These are phyloP conservation scores for Aurifilum marmelostoma DNA, from an alignment of 2,329 filamentous ascomycete species.

Conservation along the genomic window DNA sequence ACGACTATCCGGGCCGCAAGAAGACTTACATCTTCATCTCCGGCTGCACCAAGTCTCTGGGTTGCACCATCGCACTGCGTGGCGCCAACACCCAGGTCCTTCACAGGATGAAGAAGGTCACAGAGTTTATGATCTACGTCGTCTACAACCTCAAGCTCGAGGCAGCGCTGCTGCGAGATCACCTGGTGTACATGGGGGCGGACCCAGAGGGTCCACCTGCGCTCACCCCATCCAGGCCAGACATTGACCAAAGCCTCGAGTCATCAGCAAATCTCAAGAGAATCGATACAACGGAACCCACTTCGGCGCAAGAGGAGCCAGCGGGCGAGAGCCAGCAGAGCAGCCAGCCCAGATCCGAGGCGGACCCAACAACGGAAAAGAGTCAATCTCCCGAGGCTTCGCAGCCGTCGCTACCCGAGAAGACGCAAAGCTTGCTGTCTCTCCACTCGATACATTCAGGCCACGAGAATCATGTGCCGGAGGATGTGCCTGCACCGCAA, in stretches of 20 bases:
- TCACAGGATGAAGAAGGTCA: constrained; percentile 84
- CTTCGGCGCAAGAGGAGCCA: constrained; percentile 14
- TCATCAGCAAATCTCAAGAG: constrained; percentile 21
- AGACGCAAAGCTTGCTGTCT: constrained; percentile 38
- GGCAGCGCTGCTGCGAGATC: constrained; percentile 90
- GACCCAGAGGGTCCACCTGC: constrained; percentile 69
- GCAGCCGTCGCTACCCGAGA: constrained; percentile 30
- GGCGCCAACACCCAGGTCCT: constrained; percentile 75
- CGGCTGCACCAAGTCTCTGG: constrained; percentile 84
- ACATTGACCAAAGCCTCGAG: constrained; percentile 22
- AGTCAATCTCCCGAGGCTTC: constrained; percentile 30
- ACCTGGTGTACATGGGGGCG: constrained; percentile 54
- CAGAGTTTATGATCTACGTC: constrained; percentile 98
- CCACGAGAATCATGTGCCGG: constrained; percentile 63
- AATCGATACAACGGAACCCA: constrained; percentile 7
- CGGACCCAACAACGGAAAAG: constrained; percentile 27
- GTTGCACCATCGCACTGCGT: constrained; percentile 90
- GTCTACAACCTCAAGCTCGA: constrained; percentile 97
- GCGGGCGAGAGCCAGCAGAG: constrained; percentile 31
- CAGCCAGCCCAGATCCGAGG: constrained; percentile 33
- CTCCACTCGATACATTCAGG: constrained; percentile 47
- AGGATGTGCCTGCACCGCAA: constrained; percentile 82
- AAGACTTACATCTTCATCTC: constrained; percentile 97
- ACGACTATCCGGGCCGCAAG: constrained; percentile 71
- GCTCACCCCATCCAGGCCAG: constrained; percentile 40